A percentile compares a stretch with the other conserved stretches of the same genome.
These are phyloP conservation scores for Thyridium curvatum DNA, from an alignment of 2,329 filamentous ascomycete species.

Conservation along the genomic window DNA sequence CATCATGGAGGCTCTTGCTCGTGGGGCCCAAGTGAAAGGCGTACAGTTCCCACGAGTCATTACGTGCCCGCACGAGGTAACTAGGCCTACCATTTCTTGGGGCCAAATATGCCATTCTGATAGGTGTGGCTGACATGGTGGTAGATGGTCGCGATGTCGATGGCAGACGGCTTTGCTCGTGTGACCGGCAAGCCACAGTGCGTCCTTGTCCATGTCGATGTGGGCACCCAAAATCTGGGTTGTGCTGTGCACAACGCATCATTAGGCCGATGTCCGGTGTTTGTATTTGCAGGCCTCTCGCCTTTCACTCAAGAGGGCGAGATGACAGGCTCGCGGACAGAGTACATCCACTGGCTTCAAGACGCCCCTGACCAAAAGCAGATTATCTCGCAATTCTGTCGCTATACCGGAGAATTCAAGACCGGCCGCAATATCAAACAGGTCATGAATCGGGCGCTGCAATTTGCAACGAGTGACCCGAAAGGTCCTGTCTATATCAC, in stretches of 20 bases:
- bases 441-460: conserved; percentile 77
- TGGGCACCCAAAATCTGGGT: conserved; percentile 66
- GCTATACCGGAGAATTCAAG: conserved; percentile 78
- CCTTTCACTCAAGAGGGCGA: conserved; percentile 37
- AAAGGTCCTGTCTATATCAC: conserved; percentile 75
- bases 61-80: conserved; percentile 67
- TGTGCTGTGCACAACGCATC: conserved; percentile 68
- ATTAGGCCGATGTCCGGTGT: conserved; percentile 59
- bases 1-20: conserved; percentile 70
- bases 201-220: conserved; percentile 68
- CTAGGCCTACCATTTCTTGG: background rate
- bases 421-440: conserved; percentile 82
- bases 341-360: conserved; percentile 38
- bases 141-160: conserved; percentile 69
- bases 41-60: conserved; percentile 60
- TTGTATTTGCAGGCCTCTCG: conserved; percentile 35
- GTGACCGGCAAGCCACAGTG: conserved; percentile 61
- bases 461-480: conserved; percentile 73
- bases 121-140: too few species aligned
- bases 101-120: too few species aligned
- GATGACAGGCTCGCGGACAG: conserved; percentile 29
- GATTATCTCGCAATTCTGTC: conserved; percentile 81
- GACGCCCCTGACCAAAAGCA: too few species aligned
- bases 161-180: conserved; percentile 68
- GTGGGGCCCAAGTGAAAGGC: conserved; percentile 58